phyloP scores from a whole-genome alignment of 208 protist species.

The Leishmania tropica region DNA sequence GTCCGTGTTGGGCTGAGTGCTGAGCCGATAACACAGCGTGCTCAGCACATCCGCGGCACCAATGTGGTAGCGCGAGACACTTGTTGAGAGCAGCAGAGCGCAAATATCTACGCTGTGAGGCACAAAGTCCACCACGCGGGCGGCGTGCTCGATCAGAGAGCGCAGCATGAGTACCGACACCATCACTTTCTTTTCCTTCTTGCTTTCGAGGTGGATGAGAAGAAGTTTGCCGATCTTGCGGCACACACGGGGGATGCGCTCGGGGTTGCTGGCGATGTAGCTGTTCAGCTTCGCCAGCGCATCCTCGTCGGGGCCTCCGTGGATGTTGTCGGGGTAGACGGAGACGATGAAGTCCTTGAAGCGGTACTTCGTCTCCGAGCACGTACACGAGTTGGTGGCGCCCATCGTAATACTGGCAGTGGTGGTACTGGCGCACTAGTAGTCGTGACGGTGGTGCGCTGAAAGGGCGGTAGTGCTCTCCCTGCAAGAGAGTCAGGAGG shows the following conservation, averaged over 20 bases:
- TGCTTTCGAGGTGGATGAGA: conserved; percentile 31
- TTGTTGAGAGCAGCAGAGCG: conserved; percentile 43
- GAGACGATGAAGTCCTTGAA: conserved; percentile 84
- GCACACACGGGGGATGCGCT: conserved; percentile 84
- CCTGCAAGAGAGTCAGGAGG: neutral
- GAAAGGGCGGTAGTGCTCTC: neutral
- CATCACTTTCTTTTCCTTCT: conserved; percentile 57
- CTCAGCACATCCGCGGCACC: conserved; percentile 67
- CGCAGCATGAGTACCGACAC: conserved; percentile 68
- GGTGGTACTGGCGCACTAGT: neutral
- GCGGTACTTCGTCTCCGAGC: conserved; percentile 56
- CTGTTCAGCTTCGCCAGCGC: conserved; percentile 68
- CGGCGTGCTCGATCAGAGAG: conserved; percentile 57
- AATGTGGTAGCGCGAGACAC: conserved; percentile 50
- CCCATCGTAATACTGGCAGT: conserved; percentile 12
- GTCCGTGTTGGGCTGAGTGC: conserved; percentile 44
- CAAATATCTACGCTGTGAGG: conserved; percentile 71
- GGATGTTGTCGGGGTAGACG: conserved; percentile 59
- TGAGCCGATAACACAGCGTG: conserved; percentile 63
- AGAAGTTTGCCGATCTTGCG: conserved; percentile 81
- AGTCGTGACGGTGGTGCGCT: neutral
- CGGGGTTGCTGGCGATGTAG: conserved; percentile 79
- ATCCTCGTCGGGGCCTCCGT: conserved; percentile 55
- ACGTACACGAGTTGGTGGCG: conserved; percentile 37
- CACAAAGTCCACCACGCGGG: conserved; percentile 68